Conservation (phyloP, 2,329 filamentous ascomycete species). For the Tricladium varicosporioides region DNA sequence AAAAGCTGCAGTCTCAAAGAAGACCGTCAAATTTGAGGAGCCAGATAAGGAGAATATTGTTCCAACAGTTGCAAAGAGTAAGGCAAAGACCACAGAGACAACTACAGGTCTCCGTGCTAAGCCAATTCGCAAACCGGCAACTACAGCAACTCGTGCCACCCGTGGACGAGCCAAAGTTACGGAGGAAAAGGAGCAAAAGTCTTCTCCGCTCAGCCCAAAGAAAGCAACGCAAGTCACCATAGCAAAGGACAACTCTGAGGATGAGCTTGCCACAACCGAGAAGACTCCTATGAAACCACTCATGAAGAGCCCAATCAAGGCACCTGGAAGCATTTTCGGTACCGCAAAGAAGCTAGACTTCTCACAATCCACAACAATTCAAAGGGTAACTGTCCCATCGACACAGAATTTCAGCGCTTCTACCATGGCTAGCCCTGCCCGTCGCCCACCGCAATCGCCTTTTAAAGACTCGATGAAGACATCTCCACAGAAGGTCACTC, state of each 20-base stretch:
- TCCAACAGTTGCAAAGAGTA: conserved; percentile 43
- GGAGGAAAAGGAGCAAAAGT: conserved; percentile 36
- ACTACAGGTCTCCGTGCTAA: conserved; percentile 42
- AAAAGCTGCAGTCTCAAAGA: conserved; percentile 51
- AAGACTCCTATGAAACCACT: conserved; percentile 50
- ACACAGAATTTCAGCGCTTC: conserved; percentile 38
- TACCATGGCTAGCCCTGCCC: conserved; percentile 54
- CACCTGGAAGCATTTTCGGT: conserved; percentile 35
- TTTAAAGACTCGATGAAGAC: conserved; percentile 55
- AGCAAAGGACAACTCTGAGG: conserved; percentile 51
- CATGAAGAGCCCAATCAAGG: conserved; percentile 56
- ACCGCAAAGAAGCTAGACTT: conserved; percentile 38
- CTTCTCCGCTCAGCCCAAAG: conserved; percentile 60
- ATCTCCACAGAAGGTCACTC: conserved; percentile 48
- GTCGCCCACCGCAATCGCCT: conserved; percentile 50
- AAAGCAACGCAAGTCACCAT: conserved; percentile 58
- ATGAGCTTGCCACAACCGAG: conserved; percentile 55
- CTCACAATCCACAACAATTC: conserved; percentile 31
- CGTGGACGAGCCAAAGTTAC: conserved; percentile 32
- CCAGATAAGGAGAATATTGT: conserved; percentile 63
- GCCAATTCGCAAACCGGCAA: conserved; percentile 48
- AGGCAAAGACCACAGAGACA: conserved; percentile 35
- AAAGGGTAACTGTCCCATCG: conserved; percentile 32
- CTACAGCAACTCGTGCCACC: conserved; percentile 30
- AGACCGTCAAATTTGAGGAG: conserved; percentile 59